Evolutionary conservation across 1,284 basidiomycete genomes (phyloP).

Genomic region (Cryptococcus neoformans): DNA sequence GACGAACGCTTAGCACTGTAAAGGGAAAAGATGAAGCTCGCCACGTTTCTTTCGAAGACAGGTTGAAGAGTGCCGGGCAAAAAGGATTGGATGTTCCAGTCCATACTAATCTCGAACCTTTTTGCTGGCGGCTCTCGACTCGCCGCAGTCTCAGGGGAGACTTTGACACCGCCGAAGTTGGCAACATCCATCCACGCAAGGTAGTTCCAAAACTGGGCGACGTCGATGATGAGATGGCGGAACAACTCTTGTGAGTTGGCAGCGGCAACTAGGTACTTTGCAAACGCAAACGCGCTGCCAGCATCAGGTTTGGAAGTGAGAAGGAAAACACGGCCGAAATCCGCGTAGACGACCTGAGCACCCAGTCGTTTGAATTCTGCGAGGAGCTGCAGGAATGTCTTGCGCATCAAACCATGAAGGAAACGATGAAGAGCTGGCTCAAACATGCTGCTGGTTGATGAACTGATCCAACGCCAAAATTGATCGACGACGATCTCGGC

Average conservation of each 20-base stretch:
- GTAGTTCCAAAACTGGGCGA: constrained; percentile 91
- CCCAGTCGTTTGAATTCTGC: constrained; percentile 97
- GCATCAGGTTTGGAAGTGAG: constrained; percentile 81
- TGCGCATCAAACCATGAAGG: constrained; percentile 93
- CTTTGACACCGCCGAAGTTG: constrained; percentile 88
- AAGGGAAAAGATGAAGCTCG: constrained; percentile 82
- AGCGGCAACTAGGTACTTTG: constrained; percentile 88
- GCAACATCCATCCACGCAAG: constrained; percentile 94
- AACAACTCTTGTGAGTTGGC: constrained; percentile 94
- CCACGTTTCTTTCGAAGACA: constrained; percentile 71
- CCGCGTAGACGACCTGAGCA: constrained; percentile 91
- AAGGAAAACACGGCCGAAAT: constrained; percentile 85
- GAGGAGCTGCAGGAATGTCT: constrained; percentile 94
- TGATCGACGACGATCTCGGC: constrained; percentile 64
- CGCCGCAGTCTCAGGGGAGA: constrained; percentile 56
- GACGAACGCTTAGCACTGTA: constrained; percentile 69
- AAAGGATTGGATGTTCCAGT: constrained; percentile 93
- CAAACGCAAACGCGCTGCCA: constrained; percentile 91
- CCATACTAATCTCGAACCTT: constrained; percentile 66
- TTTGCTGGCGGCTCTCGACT: constrained; percentile 23
- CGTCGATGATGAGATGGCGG: constrained; percentile 84
- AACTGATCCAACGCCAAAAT: constrained; percentile 97
- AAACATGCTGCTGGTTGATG: constrained; percentile 78
- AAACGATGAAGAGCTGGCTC: constrained; percentile 94
- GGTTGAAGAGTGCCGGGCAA: constrained; percentile 79